Evolutionary conservation across 805 yeast species (phyloP), one percentile per base, ranked within the genome.

Genomic region (Kuraishia capsulata): DNA sequence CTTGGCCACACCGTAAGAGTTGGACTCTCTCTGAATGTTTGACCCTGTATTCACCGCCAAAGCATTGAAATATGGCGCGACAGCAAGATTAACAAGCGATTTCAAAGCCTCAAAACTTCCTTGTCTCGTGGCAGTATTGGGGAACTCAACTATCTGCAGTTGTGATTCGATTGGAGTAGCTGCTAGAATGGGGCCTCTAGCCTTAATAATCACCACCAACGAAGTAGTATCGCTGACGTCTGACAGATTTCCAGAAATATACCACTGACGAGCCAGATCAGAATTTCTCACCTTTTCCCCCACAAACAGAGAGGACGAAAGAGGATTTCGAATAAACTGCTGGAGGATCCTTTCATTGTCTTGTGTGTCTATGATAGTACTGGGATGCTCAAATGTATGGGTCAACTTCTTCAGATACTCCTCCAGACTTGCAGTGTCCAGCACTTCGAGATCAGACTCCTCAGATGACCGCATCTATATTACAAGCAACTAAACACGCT

Each of bases 41-140:
- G 11, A 11, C 8, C 33, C 41, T 3, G 43, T 34, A 2, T 30
- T 29, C 3, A 25, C 30, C 37, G 59, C 47, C 5, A 72, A 53
- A 6, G 71, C 64, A 33, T 83, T 85, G 50, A 88, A 81, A 45
- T 78, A 76, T 0, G 92, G 85, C 0, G 76, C 66, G 18, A 87
- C 62, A 2, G 88, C 94, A 29, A 72, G 59, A 38, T 69, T 71
- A 18, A 87, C 56, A 20, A 89, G 56, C 0, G 76, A 62, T 46
- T 77, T 66, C n/a, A 88, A 50, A 20, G 67, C 64, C 35, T 79
- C 81, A 41, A 70, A 69, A 2, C 67, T 43, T 6, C 51, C 58
- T 48, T 21, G 44, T 20, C 23, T 41, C 44, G 45, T 30, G 39
- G 35, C 30, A 39, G 31, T 37, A 29, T 35, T 23, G 1, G 71